A percentile compares a stretch with the other conserved stretches of the same genome.
Conservation (phyloP, 371 early-diverging fungal species). For the Mortierella sp. region DNA sequence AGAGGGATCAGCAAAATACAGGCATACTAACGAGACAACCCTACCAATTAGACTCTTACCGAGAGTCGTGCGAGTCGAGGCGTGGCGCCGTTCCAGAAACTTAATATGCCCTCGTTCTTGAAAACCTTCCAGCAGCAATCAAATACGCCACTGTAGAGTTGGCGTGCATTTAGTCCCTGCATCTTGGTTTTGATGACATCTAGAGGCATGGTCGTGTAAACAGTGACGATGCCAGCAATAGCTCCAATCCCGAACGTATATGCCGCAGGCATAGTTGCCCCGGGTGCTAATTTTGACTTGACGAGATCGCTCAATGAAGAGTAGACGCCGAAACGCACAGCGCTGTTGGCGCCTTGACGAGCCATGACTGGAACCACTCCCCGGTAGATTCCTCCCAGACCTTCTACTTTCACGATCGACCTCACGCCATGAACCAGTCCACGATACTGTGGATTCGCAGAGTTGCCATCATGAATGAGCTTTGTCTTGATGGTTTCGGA, state of each 20-base stretch:
- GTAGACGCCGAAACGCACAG: slow-evolving; percentile 88
- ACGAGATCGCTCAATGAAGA: slow-evolving; percentile 74
- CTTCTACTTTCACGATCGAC: slow-evolving; percentile 76
- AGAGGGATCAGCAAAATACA: neutral
- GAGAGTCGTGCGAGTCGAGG: slow-evolving; percentile 87
- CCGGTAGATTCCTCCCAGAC: slow-evolving; percentile 85
- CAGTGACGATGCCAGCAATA: slow-evolving; percentile 89
- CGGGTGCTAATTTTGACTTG: slow-evolving; percentile 51
- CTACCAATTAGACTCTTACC: slow-evolving; percentile 62
- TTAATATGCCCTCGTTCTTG: slow-evolving; percentile 77
- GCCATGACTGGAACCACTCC: slow-evolving; percentile 91
- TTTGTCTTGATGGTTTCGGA: slow-evolving; percentile 94
- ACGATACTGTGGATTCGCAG: slow-evolving; percentile 72
- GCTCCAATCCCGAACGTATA: slow-evolving; percentile 81
- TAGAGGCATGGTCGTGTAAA: slow-evolving; percentile 92
- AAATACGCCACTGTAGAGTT: slow-evolving; percentile 74
- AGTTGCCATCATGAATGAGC: slow-evolving; percentile 82
- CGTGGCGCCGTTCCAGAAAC: slow-evolving; percentile 94
- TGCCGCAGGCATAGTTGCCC: slow-evolving; percentile 66
- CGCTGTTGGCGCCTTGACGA: slow-evolving; percentile 92
- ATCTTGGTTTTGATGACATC: slow-evolving; percentile 95
- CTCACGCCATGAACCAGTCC: slow-evolving; percentile 75
- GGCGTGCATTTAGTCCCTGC: slow-evolving; percentile 81
- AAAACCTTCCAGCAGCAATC: slow-evolving; percentile 80
- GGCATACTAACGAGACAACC: neutral